A percentile compares a stretch with the other conserved stretches of the same genome.
These are phyloP conservation scores for Gilbertella persicaria DNA, from an alignment of 371 early-diverging fungal genomes.

Conservation along the genomic window DNA sequence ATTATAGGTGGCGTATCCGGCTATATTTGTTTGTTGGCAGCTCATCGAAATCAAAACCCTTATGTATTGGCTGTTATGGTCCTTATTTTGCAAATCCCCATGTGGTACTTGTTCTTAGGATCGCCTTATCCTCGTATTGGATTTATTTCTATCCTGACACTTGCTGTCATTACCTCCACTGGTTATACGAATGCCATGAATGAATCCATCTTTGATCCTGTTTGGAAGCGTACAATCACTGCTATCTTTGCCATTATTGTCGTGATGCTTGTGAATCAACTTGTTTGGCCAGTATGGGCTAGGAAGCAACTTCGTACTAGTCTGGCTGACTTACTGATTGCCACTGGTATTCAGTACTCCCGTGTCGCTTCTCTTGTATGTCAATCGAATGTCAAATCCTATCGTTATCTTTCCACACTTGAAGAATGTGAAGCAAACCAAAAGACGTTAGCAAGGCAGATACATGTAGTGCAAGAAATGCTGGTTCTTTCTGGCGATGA, in stretches of 20 bases:
- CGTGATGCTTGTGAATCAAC: conserved; percentile 34
- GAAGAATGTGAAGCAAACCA: conserved; percentile 8
- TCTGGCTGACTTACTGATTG: conserved; percentile 33
- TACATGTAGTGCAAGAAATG: conserved; percentile 22
- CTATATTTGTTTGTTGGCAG: conserved; percentile 35
- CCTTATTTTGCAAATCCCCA: conserved; percentile 32
- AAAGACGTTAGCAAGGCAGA: conserved; percentile 21
- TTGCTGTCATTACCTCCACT: conserved; percentile 40
- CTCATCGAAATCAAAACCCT: conserved; percentile 27
- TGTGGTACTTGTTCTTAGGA: conserved; percentile 40
- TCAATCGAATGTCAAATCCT: conserved; percentile 28
- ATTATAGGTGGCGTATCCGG: conserved; percentile 43
- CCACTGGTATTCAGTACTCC: conserved; percentile 46
- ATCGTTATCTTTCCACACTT: conserved; percentile 24
- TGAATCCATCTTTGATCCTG: conserved; percentile 31
- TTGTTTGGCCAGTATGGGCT: conserved; percentile 48
- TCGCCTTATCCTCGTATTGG: conserved; percentile 40
- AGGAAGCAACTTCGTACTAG: conserved; percentile 28
- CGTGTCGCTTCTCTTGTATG: conserved; percentile 40
- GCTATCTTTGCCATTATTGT: conserved; percentile 40
- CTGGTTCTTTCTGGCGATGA: conserved; percentile 29
- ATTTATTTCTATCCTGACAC: conserved; percentile 41
- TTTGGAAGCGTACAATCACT: conserved; percentile 42
- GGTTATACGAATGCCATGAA: conserved; percentile 22
- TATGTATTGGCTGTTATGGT: conserved; percentile 35